Base-by-base conservation (phyloP, 1,284 basidiomycete genomes). In the Apiotrichum domesticum region DNA sequence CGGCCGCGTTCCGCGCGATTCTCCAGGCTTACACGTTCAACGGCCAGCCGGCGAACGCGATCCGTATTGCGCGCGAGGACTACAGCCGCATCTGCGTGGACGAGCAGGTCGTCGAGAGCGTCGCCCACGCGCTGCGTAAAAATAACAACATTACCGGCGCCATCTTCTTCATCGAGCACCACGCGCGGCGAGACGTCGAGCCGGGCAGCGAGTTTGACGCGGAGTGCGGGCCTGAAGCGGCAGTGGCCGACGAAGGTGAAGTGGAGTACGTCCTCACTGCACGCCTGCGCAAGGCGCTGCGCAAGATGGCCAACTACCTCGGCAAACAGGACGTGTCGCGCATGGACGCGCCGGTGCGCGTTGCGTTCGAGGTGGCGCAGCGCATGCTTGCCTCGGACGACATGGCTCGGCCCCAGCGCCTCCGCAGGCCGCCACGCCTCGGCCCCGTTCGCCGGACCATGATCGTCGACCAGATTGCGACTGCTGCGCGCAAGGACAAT, bases 111-210 rank as follows among this genome's bases (percentile, higher is more conserved):
- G 46, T 63, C n/a, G 32, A n/a, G 9, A 35, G 51, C 6, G 48
- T 60, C 5, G 58, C 61, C 4, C 54, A 58, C 29, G 54, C 56
- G 10, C 44, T 63, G 29, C 46, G 57, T 5, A 42, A 21, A 9
- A 37, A 43, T 13, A 6, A 39, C 39, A 54, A 63, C 46, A n/a
- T 51, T 14, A 44, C 56, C 4, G 61, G 56, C 3, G 47, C 46
- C n/a, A 40, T 63, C 40, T 56, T 57, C 49, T 59, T 59, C 42
- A 29, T 59, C 6, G 58, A 52, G n/a, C 45, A 56, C 46, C 52
- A 55, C 44, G 14, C 44, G 4, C 15, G 14, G 6, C 46, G 35
- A 4, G 3, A 29, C 3, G 35, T 10, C 43, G 37, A 39, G n/a
- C 32, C n/a, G 2, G 47, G 2, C 35, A 34, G 21, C 29, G 35